phyloP scores from a whole-genome alignment of 2,329 filamentous ascomycete genomes.

The Graphilbum fragrans region DNA sequence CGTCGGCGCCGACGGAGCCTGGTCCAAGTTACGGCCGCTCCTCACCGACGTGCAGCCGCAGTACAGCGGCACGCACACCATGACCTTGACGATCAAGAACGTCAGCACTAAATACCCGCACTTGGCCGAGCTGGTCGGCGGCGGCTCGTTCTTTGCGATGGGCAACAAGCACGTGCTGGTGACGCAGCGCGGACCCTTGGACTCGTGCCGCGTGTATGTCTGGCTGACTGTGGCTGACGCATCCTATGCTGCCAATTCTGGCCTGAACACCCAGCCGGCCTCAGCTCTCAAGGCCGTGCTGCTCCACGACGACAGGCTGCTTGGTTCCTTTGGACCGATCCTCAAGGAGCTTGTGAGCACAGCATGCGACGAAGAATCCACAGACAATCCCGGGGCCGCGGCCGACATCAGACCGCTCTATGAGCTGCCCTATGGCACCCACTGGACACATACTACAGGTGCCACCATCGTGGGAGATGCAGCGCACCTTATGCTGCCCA shows the following conservation, averaged over 20 bases:
- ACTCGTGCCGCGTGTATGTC: slow-evolving; percentile 18
- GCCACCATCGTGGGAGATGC: slow-evolving; percentile 42
- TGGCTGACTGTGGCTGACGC: slow-evolving; percentile 15
- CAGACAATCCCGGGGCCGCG: slow-evolving; percentile 5
- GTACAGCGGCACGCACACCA: slow-evolving; percentile 24
- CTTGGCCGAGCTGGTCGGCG: slow-evolving; percentile 25
- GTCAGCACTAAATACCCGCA: slow-evolving; percentile 22
- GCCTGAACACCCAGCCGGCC: slow-evolving; percentile 6
- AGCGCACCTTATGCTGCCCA: slow-evolving; percentile 39
- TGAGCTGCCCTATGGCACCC: slow-evolving; percentile 28
- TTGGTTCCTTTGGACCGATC: slow-evolving; percentile 12
- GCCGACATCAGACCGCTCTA: slow-evolving; percentile 16
- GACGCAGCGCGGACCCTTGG: slow-evolving; percentile 17
- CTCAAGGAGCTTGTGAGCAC: slow-evolving; percentile 17
- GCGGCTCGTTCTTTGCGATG: slow-evolving; percentile 22
- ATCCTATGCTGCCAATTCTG: slow-evolving; percentile 1
- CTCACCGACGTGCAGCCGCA: slow-evolving; percentile 22
- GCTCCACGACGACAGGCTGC: slow-evolving; percentile 8
- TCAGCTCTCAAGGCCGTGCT: slow-evolving; percentile 11
- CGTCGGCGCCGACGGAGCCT: slow-evolving; percentile 27
- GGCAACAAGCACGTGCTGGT: slow-evolving; percentile 24
- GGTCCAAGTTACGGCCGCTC: slow-evolving; percentile 23
- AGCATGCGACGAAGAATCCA: slow-evolving; percentile 15
- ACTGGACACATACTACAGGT: slow-evolving; percentile 27
- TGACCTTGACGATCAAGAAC: slow-evolving; percentile 22